Base-by-base conservation (phyloP, 2,329 filamentous ascomycete genomes). In the Fusarium circinatum region DNA sequence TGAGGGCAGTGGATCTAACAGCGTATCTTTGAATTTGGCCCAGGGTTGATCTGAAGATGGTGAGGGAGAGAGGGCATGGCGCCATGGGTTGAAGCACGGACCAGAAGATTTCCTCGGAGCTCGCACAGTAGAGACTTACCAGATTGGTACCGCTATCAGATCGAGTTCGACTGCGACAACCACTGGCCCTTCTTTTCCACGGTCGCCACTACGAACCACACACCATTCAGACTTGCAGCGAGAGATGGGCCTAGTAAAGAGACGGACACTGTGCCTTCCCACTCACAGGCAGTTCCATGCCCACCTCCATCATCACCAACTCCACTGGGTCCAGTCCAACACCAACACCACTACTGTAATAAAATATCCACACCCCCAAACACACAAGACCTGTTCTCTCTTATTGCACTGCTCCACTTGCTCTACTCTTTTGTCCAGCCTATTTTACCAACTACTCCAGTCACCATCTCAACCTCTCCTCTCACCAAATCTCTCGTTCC, bases 221-320 rank as follows among this genome's bases (percentile, higher is more conserved):
- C 65, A 51, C 49, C 28, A 62, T 54, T 38, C 32, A 55, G 36
- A 63, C 65, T 48, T 30, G 32, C 24, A 63, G 48, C 14, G 5
- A 66, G 41, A 59, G 34, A 47, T 58, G 32, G 34, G 26, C 51
- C 41, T 47, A 51, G 41, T 15, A 41, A 49, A 41, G 45, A 30
- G 32, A 61, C 66, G 61, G 68, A 41, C 61, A 71, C 66, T 70
- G 67, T 70, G 72, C 52, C 38, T 68, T 71, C 61, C 72, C 62
- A 69, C 69, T 75, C 51, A 38, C 65, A 55, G 51, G 20, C 34
- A 65, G 58, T 69, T 58, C 58, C 65, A 63, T 61, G 28, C 69
- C 76, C 76, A 78, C 76, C 76, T 76, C 65, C 66, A 73, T 75
- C 76, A 78, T 75, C 76, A 74, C 67, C 71, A 67, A 77, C 51